These are phyloP conservation scores for Globomyces pollinis-pini DNA, from an alignment of 192 early-diverging fungal species.

Conservation along the genomic window DNA sequence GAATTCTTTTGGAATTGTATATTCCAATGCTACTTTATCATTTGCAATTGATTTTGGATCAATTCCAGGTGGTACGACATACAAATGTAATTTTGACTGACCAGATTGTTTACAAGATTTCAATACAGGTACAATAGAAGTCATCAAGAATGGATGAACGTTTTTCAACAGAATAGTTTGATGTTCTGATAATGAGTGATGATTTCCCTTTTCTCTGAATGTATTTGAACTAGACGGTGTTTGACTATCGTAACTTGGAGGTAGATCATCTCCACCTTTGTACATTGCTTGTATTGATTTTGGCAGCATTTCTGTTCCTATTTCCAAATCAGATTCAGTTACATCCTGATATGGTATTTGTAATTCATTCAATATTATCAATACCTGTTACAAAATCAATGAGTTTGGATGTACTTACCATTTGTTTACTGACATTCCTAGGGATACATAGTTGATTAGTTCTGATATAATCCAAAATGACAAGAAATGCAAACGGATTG, in stretches of 20 bases:
- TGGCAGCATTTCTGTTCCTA: not conserved
- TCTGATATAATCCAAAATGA: slow-evolving; percentile 6
- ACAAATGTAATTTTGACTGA: not conserved
- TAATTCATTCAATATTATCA: not conserved
- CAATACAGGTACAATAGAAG: not conserved
- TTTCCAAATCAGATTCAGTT: not conserved
- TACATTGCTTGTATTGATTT: no score
- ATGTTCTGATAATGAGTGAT: not conserved
- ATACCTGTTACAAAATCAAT: no score
- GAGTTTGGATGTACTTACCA: no score
- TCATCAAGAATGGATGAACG: not conserved
- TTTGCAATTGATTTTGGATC: not conserved
- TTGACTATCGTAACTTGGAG: not conserved
- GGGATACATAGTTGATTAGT: slow-evolving; percentile 6
- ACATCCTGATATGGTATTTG: not conserved
- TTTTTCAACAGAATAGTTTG: not conserved
- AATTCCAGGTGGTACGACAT: not conserved
- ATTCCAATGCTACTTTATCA: no score
- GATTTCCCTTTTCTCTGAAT: no score
- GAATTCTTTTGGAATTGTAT: no score
- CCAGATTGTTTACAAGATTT: not conserved
- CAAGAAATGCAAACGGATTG: slow-evolving; percentile 8
- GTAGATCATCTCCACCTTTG: not conserved
- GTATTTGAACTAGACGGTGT: no score
- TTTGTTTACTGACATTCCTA: not conserved